Evolutionary conservation across 1,284 basidiomycete genomes (phyloP).

Genomic region (Irpex lacteus): DNA sequence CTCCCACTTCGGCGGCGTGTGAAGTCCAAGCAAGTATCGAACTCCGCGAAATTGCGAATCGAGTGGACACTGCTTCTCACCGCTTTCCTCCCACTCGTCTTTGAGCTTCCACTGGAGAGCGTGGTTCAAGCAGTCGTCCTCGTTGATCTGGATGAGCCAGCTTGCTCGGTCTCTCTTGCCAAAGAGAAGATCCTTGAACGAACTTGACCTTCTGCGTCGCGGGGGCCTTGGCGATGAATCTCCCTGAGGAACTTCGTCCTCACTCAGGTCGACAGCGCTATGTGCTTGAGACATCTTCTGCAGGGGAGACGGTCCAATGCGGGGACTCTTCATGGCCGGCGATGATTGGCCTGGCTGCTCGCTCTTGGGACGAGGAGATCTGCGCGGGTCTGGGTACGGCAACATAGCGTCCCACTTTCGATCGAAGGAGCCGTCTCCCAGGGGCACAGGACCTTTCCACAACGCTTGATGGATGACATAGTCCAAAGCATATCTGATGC

Average conservation of each 20-base stretch:
- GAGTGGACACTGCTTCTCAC: constrained; percentile 5
- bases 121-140: not conserved
- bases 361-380: not conserved
- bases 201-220: constrained; percentile 7
- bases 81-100: constrained; percentile 11
- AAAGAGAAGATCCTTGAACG: constrained; percentile 9
- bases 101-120: constrained; percentile 2
- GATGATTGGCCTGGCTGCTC: not conserved
- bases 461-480: constrained; percentile 12
- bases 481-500: constrained; percentile 10
- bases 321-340: not conserved
- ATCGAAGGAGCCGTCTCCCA: constrained; percentile 14
- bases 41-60: constrained; percentile 14
- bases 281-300: not conserved
- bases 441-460: constrained; percentile 11
- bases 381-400: not conserved
- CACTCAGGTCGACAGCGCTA: not conserved
- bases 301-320: not conserved
- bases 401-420: constrained; percentile 7
- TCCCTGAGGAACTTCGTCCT: not conserved
- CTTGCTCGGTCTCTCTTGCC: constrained; percentile 3
- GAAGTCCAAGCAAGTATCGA: constrained; percentile 10
- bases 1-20: constrained; percentile 10
- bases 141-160: constrained; percentile 6
- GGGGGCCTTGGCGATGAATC: not conserved